Percentiles rank a stretch among this genome's conserved stretches.
Conservation (phyloP, 2,329 filamentous ascomycete genomes). For the Colletotrichum endophyticum region DNA sequence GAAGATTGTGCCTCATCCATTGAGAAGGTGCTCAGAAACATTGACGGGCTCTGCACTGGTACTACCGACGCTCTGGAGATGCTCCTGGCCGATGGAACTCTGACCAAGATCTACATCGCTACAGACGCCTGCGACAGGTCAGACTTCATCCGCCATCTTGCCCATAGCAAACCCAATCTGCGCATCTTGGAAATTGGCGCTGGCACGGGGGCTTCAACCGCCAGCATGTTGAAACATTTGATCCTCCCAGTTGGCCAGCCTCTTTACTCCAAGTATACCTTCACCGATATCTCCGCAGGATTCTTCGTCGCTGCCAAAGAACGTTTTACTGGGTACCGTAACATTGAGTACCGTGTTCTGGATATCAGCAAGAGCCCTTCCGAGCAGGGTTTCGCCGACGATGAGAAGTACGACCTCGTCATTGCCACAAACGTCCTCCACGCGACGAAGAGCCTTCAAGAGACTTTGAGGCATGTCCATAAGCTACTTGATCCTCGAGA, state of each 20-base stretch:
- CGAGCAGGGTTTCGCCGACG: constrained; percentile 29
- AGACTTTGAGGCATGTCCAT: constrained; percentile 24
- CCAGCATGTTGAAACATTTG: not conserved
- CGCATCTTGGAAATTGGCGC: constrained; percentile 10
- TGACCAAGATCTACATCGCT: not conserved
- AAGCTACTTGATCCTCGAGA: constrained; percentile 30
- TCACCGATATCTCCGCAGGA: constrained; percentile 33
- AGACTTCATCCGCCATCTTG: not conserved
- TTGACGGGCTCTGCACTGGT: not conserved
- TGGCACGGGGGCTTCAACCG: not conserved
- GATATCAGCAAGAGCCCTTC: constrained; percentile 32
- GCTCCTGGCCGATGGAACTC: not conserved
- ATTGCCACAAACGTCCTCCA: constrained; percentile 33
- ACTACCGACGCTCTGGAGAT: not conserved
- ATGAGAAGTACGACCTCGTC: constrained; percentile 29
- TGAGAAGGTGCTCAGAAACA: not conserved
- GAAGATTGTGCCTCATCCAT: not conserved
- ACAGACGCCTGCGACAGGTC: not conserved
- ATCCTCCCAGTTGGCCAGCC: not conserved
- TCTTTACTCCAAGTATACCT: constrained; percentile 26
- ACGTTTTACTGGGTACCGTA: constrained; percentile 22
- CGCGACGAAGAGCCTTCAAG: constrained; percentile 26
- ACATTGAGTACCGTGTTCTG: constrained; percentile 27
- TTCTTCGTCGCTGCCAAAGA: constrained; percentile 31
- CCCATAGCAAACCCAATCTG: not conserved